Base-by-base conservation (phyloP, 371 early-diverging fungal species). In the Haplosporangium sp. region DNA sequence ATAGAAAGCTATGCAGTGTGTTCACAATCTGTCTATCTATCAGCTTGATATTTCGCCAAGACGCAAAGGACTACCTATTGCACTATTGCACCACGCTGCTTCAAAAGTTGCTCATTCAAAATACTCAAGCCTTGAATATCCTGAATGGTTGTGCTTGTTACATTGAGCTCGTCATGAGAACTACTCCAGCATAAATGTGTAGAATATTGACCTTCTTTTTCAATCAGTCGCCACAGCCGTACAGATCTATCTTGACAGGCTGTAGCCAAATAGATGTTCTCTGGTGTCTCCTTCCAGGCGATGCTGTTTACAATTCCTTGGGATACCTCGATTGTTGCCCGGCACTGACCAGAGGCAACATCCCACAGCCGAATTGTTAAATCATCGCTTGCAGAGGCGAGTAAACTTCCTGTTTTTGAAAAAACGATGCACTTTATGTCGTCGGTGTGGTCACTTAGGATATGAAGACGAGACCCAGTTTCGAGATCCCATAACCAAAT, bases 41-140 rank as follows among this genome's bases (percentile, higher is more conserved):
- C 27, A 27, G 27, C 1, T 27, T 27, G 27, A n/a, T n/a, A n/a
- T n/a, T n/a, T n/a, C n/a, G n/a, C n/a, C n/a, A n/a, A n/a, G 27
- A 27, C 27, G 27, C 27, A 1, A 27, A 27, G 27, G 27, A 1
- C 27, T 27, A 27, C 27, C 27, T 27, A 27, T 27, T 61, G 27
- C 10, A 10, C 34, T 2, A 62, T n/a, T 35, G 63, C 63, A 4
- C 63, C 63, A 15, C 63, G 63, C 35, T 63, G 63, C 48, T 17
- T n/a, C 37, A 63, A 63, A 17, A 63, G 63, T 4, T 15, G 63
- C 48, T 19, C 35, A 50, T 63, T 63, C n/a, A 63, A 2, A 27
- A 3, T 63, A 50, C 63, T 63, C 37, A 63, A 63, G 50, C 50
- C 63, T 50, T 63, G 63, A 17, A 17, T 34, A 17, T 63, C n/a